These are phyloP conservation scores for Rhodofomes roseus DNA, from an alignment of 1,284 basidiomycete genomes.

Conservation along the genomic window DNA sequence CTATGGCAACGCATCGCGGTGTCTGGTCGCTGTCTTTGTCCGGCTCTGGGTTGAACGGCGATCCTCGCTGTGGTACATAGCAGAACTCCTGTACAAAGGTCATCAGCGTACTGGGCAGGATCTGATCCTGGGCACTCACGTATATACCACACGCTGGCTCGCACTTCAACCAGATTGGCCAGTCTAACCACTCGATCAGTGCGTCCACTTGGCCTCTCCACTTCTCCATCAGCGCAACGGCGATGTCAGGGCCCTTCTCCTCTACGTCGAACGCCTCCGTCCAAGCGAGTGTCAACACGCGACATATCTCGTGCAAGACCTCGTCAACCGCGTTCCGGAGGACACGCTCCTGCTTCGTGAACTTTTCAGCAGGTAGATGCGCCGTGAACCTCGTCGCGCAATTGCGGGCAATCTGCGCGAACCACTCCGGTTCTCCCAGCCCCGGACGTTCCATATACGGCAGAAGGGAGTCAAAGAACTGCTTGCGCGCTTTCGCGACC, in stretches of 20 bases:
- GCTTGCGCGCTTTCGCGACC: not conserved
- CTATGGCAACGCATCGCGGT: not conserved
- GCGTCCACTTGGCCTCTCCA: not conserved
- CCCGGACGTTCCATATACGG: not conserved
- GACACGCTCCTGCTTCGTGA: constrained; percentile 2
- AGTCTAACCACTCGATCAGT: not conserved
- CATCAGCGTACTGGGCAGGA: not conserved
- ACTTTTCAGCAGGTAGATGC: not conserved
- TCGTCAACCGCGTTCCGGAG: not conserved
- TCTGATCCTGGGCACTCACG: not conserved
- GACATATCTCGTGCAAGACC: not conserved
- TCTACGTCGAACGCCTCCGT: not conserved
- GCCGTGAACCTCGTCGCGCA: not conserved
- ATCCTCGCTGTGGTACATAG: not conserved
- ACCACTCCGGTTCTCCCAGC: not conserved
- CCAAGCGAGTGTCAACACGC: not conserved
- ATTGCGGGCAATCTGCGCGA: not conserved
- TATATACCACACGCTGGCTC: not conserved
- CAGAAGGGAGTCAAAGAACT: not conserved
- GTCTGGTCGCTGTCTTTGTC: not conserved
- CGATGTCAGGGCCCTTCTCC: not conserved
- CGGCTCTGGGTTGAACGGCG: not conserved
- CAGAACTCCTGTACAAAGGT: not conserved
- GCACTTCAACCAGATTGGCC: not conserved
- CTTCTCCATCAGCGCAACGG: not conserved